Base-by-base conservation (phyloP, 805 yeast genomes). In the Wickerhamiella sorbophila region DNA sequence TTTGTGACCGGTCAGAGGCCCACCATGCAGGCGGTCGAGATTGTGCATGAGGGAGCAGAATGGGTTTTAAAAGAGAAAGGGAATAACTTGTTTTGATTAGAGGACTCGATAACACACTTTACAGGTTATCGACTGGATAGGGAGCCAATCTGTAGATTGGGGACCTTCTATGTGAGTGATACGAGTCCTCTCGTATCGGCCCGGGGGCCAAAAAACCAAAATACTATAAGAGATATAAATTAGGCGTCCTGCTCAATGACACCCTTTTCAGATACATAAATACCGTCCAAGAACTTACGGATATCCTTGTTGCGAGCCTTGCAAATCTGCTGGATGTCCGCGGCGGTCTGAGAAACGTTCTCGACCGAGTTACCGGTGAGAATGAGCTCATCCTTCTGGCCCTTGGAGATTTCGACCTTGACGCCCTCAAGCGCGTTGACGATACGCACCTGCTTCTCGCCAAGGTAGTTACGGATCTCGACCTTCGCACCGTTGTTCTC, bases 201-300 rank as follows among this genome's bases (percentile, higher is more conserved):
- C 24, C 38, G 15, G 38, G 38, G 31, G 15, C 29, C 6, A 12
- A 24, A 36, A 36, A 36, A 36, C 16, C 22, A 16, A 17, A 36
- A 36, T 36, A 36, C 38, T 36, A 36, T 22, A 16, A 17, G 38
- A 24, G 6, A 36, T 24, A 24, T 8, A 24, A 24, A 24, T 49
- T 52, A 52, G 39, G 52, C 55, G 38, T 79, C 88, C 66, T 78
- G 82, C 53, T 70, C 81, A 65, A 88, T 74, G 67, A 73, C 72
- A 63, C 95, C 94, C 72, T 81, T 82, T 74, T 82, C 93, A 57
- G 96, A 87, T 61, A 88, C 98, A 71, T 88, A 88, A 74, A 88
- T 87, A 86, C 99, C 99, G 71, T 93, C 98, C 77, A 91, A 82
- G 80, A 88, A 88, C 79, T 88, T 88, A 75, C 98, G 84, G 87